Base-by-base conservation (phyloP, 805 yeast species). In the Metschnikowia lunata region DNA sequence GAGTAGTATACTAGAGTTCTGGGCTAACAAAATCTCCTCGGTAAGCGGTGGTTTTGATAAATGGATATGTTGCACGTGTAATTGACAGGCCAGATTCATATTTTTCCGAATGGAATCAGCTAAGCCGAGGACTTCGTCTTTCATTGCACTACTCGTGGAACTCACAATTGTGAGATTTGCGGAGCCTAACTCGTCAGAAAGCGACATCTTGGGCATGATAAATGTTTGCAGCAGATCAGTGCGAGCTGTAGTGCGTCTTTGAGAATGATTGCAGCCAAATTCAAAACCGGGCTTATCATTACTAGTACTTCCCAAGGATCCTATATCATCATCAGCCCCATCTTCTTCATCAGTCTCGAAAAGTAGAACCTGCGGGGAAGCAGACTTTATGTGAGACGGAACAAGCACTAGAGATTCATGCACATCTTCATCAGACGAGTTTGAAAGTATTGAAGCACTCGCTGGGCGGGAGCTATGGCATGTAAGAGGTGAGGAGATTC, bases 261-360 rank as follows among this genome's bases (percentile, higher is more conserved):
- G 43, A 13, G 40, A 31, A 35, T 40, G 13, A 18, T 40, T 39
- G 23, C 23, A 18, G 23, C 23, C 23, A 29, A 11, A 29, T 12
- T 57, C 60, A 6, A 45, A 47, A 23, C 23, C 51, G 27, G 60
- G 69, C 42, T 67, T 72, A 43, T 65, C 71, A 35, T 66, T 27
- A 33, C n/a, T 27, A 14, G 11, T 29, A 11, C n/a, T 29, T 9
- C 14, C 30, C 9, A 14, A 18, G 23, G 14, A 13, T 12, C 38
- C 14, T 14, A n/a, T n/a, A 8, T 37, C 47, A 27, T 52, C 54
- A 9, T 57, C 61, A 7, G 47, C 55, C 15, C 35, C 56, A 23
- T 63, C 70, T 43, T 69, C 73, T 45, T 68, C 73, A 36, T 69
- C 74, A 0, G 73, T 67, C 39, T 70, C 74, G 48, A 69, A 68